Conservation (phyloP, 768 basidiomycete species). For the Tulasnella sp. region DNA sequence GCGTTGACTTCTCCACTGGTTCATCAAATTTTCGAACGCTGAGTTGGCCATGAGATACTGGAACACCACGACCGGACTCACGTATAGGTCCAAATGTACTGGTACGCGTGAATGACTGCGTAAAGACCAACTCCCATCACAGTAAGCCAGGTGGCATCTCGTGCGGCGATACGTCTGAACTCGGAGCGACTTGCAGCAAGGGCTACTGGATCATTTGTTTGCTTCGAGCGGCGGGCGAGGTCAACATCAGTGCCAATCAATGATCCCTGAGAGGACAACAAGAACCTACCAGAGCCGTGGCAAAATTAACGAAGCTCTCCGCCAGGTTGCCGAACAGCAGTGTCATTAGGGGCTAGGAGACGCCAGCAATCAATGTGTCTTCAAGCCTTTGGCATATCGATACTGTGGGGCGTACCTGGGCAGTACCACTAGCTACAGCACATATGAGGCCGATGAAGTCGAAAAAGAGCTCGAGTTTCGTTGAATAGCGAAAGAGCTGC, state of each 20-base stretch:
- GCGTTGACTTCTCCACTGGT: slow-evolving; percentile 48
- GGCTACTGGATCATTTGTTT: not conserved
- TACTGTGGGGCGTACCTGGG: slow-evolving; percentile 40
- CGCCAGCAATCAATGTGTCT: not conserved
- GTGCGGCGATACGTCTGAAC: slow-evolving; percentile 35
- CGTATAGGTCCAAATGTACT: slow-evolving; percentile 48
- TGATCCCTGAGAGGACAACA: not conserved
- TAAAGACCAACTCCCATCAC: slow-evolving; percentile 47
- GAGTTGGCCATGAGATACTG: not conserved
- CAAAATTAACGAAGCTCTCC: slow-evolving; percentile 37
- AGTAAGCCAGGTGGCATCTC: slow-evolving; percentile 41
- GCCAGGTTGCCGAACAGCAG: slow-evolving; percentile 48
- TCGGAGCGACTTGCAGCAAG: not conserved
- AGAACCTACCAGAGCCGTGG: not conserved
- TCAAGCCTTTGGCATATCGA: too few relatives aligned
- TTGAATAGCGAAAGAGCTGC: slow-evolving; percentile 47
- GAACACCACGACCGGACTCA: not conserved
- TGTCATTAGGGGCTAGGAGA: slow-evolving; percentile 37
- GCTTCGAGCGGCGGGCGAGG: not conserved
- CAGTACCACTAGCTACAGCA: slow-evolving; percentile 41
- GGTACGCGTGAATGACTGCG: slow-evolving; percentile 44
- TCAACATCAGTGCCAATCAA: not conserved
- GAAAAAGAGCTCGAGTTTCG: slow-evolving; percentile 43
- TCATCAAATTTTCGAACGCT: not conserved
- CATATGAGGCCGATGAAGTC: slow-evolving; percentile 48